Base-by-base conservation (phyloP, 2,329 filamentous ascomycete genomes). In the Chrysoporthe austroafricana region DNA sequence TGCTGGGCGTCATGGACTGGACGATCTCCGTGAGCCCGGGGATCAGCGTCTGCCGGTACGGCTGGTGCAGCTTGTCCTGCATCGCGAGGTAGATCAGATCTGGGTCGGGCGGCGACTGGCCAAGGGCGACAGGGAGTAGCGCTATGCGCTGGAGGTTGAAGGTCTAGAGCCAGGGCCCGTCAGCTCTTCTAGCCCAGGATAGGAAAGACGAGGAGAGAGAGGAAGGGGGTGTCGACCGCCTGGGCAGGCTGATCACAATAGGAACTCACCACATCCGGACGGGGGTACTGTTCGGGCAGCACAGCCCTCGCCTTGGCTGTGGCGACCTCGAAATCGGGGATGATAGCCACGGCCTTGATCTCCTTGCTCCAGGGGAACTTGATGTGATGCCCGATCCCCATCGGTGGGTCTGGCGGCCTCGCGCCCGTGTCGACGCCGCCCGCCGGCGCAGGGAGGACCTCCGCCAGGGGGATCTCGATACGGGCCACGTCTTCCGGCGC, bases 11-110 rank as follows among this genome's bases (percentile, higher is more conserved):
- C 83, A 98, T 94, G 69, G 91, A 95, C 77, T 93, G 88, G 63
- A 99, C 88, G 64, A 99, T 95, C 77, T 97, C 91, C 18, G 92
- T 91, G 67, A 99, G 85, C 0, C 95, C 96, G 1, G 96, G 96
- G 73, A 99, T 97, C 70, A 99, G 87, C 2, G 87, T 91, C 80
- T 96, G 91, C 64, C 96, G 91, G 83, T 99, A 98, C 56, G 94
- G 96, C 80, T 99, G 96, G 82, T 99, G 96, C 70, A 99, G 89
- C 81, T 94, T 97, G 83, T 99, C 96, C 81, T 98, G 96, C 96
- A 99, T 99, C 59, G 94, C 95, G 60, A 96, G 89, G 82, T 96
- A 96, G 78, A 99, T 99, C 79, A 97, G 91, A 74, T 96, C 91
- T 32, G 96, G 91, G 76, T 97, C 91, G 1, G 94, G 95, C 11